Evolutionary conservation across 2,329 filamentous ascomycete species (phyloP).

Genomic region (Colletotrichum simmondsii): DNA sequence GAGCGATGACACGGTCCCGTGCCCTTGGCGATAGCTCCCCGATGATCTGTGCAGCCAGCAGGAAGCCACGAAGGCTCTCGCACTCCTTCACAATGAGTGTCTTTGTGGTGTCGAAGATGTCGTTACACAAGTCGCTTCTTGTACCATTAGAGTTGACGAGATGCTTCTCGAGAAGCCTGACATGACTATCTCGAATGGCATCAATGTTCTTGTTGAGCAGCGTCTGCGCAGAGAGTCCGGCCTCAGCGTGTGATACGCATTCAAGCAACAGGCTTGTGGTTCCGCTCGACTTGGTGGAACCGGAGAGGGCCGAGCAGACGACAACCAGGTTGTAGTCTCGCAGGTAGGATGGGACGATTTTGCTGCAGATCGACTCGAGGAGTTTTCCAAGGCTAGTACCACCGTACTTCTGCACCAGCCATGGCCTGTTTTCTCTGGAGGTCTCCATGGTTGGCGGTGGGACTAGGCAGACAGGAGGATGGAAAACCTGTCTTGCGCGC

Average conservation of each 20-base stretch:
- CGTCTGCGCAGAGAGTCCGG: constrained; percentile 52
- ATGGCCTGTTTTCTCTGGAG: constrained; percentile 60
- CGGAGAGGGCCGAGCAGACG: constrained; percentile 94
- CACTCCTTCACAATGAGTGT: constrained; percentile 78
- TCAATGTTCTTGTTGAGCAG: constrained; percentile 28
- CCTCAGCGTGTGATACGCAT: constrained; percentile 25
- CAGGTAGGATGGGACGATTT: constrained; percentile 30
- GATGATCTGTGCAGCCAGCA: constrained; percentile 72
- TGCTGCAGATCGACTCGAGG: constrained; percentile 68
- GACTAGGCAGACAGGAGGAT: neutral
- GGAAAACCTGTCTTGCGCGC: neutral
- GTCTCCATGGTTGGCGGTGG: constrained; percentile 22
- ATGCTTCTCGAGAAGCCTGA: constrained; percentile 45
- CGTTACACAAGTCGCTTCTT: constrained; percentile 82
- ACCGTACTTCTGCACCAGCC: constrained; percentile 95
- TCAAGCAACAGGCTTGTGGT: constrained; percentile 85
- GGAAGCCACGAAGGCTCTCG: constrained; percentile 79
- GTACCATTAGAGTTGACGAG: constrained; percentile 76
- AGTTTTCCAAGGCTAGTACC: constrained; percentile 97
- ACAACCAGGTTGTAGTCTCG: constrained; percentile 81
- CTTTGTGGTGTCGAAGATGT: constrained; percentile 81
- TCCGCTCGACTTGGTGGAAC: constrained; percentile 90
- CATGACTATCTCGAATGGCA: constrained; percentile 10
- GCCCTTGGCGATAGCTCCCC: constrained; percentile 80
- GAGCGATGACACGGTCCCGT: constrained; percentile 90